Conservation (phyloP, 169 alveolate genomes). For the Cryptosporidium bovis region DNA sequence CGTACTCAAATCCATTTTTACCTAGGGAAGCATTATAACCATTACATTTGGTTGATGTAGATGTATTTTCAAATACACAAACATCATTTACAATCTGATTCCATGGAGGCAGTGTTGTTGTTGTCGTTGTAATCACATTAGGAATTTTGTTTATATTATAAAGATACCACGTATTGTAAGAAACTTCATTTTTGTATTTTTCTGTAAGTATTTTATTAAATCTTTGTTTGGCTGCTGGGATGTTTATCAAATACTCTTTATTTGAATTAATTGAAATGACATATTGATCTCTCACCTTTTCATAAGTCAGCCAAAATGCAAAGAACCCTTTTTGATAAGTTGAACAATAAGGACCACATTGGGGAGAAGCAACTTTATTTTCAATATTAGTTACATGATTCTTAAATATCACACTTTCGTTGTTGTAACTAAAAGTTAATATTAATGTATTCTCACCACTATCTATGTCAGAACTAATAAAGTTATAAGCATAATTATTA, state of each 20-base stretch:
- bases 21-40: slow-evolving; percentile 17
- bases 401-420: slow-evolving; percentile 33
- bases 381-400: slow-evolving; percentile 18
- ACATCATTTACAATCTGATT: slow-evolving; percentile 9
- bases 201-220: not conserved
- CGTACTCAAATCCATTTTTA: slow-evolving; percentile 19
- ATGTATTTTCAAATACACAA: not conserved
- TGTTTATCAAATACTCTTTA: slow-evolving; percentile 8
- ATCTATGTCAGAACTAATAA: not conserved
- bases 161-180: slow-evolving; percentile 25
- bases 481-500: slow-evolving; percentile 15
- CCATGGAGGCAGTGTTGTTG: slow-evolving; percentile 60
- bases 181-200: not conserved
- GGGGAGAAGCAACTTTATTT: slow-evolving; percentile 44
- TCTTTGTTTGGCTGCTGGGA: slow-evolving; percentile 38
- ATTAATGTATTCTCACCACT: slow-evolving; percentile 1
- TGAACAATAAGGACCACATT: slow-evolving; percentile 73
- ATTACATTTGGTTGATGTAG: slow-evolving; percentile 11
- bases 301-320: slow-evolving; percentile 51
- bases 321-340: slow-evolving; percentile 52
- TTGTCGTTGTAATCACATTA: slow-evolving; percentile 31
- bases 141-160: slow-evolving; percentile 23
- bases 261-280: slow-evolving; percentile 39
- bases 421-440: slow-evolving; percentile 7
- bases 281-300: slow-evolving; percentile 5